Evolutionary conservation across 2,329 filamentous ascomycete genomes (phyloP), one percentile per base, ranked within the genome.

Genomic region (Fusarium austroafricanum): DNA sequence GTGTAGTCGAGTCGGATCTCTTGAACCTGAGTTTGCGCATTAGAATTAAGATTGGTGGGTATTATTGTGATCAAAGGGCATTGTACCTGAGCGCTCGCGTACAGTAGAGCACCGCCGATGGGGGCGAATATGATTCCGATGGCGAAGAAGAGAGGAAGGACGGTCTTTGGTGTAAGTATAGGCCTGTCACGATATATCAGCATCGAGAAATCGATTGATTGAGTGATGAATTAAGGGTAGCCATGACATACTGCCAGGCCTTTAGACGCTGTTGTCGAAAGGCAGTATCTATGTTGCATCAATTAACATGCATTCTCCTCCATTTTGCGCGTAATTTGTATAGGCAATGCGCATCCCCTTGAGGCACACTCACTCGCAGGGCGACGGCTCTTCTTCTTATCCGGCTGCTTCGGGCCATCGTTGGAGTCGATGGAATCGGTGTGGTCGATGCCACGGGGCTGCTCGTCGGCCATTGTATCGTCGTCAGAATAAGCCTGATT

Each of bases 221-320:
- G 38, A 55, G 55, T 55, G 20, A 39, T 21, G 55, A 33, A 55
- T 55, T 58, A 52, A 50, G 23, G 28, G 21, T 28, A 21, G 68
- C 92, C 10, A 38, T 20, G 17, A 75, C 93, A 81, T 85, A 96
- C 91, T 99, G 96, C 96, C 96, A 99, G 83, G 96, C 96, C 83
- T 98, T 97, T 80, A 99, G 83, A 77, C 96, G 90, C 81, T 99
- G 96, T 79, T 99, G 96, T 74, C 96, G 89, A 79, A 98, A 99
- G 12, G 96, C 96, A 61, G 95, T 98, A 83, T 98, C 93, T 97
- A 76, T 63, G 37, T 57, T 50, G 20, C 43, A 49, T 37, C 20
- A 65, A 58, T 77, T 57, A 76, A 67, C 45, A 51, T 47, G 37
- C 18, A 20, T 58, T 28, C 37, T 51, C 18, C 20, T 17, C 23